phyloP scores from a whole-genome alignment of 495 filamentous ascomycete species.

The Aspergillus indologenus region DNA sequence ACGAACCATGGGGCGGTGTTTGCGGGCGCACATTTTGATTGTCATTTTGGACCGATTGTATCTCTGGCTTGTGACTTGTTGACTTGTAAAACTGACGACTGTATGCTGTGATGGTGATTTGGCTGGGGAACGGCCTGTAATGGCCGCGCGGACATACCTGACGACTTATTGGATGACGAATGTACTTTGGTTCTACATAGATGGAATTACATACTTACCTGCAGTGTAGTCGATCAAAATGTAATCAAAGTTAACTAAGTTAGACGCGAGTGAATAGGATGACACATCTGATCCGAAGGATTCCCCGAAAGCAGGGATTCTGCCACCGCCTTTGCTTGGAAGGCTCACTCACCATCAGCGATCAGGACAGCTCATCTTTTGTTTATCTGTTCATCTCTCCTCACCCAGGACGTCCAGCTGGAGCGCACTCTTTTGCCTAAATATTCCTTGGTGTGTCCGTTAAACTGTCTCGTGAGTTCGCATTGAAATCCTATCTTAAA shows the following conservation, averaged over 20 bases:
- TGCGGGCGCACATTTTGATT: constrained; percentile 23
- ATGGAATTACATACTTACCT: not conserved
- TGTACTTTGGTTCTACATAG: not conserved
- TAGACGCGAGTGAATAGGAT: too few species aligned
- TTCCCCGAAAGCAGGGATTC: not conserved
- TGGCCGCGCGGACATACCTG: not conserved
- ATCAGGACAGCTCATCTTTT: constrained; percentile 18
- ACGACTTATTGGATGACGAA: not conserved
- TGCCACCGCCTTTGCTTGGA: constrained; percentile 12
- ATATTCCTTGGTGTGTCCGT: not conserved
- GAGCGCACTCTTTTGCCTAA: too few species aligned
- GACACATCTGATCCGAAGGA: not conserved
- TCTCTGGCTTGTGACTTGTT: constrained; percentile 7
- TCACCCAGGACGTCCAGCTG: too few species aligned
- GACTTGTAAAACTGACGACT: not conserved
- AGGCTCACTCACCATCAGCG: too few species aligned
- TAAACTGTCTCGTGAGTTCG: not conserved
- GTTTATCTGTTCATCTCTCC: too few species aligned
- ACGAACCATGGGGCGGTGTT: constrained; percentile 41
- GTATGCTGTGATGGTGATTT: not conserved
- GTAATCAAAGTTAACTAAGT: too few species aligned
- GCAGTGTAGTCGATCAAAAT: too few species aligned
- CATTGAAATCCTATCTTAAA: not conserved
- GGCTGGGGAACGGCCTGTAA: too few species aligned
- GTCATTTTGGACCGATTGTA: constrained; percentile 23